A percentile compares a stretch with the other conserved stretches of the same genome.
Conservation (phyloP, 2,329 filamentous ascomycete genomes). For the Colletotrichum euphorbiae region DNA sequence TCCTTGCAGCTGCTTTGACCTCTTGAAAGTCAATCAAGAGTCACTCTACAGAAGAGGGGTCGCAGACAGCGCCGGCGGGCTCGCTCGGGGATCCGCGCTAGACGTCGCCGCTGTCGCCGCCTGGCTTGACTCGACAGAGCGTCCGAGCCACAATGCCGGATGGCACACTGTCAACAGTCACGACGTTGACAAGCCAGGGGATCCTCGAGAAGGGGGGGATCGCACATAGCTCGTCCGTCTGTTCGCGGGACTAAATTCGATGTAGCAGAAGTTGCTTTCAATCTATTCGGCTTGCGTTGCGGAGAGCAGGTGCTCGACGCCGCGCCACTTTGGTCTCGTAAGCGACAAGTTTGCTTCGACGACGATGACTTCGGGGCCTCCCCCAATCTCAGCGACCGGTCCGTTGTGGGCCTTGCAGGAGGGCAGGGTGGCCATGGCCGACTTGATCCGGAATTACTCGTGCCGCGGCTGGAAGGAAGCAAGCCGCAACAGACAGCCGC, state of each 20-base stretch:
- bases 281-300: neutral
- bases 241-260: conserved; percentile 18
- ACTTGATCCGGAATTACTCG: neutral
- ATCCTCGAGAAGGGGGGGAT: conserved; percentile 19
- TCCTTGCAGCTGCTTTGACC: conserved; percentile 33
- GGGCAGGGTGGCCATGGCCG: conserved; percentile 1
- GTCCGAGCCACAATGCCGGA: conserved; percentile 27
- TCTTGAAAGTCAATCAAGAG: neutral
- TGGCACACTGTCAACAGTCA: conserved; percentile 20
- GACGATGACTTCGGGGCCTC: neutral
- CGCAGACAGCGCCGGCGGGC: neutral
- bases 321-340: neutral
- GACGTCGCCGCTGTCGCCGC: conserved; percentile 6
- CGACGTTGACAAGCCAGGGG: conserved; percentile 37
- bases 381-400: neutral
- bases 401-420: conserved; percentile 1
- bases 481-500: neutral
- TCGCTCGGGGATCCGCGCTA: conserved; percentile 17
- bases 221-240: conserved; percentile 27
- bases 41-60: neutral
- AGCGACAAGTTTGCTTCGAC: conserved; percentile 12
- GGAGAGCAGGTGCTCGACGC: conserved; percentile 14
- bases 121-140: conserved; percentile 30
- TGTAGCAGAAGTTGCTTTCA: conserved; percentile 4
- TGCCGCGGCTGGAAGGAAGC: conserved; percentile 1